Conservation (phyloP, 805 yeast genomes). For the Wickerhamomyces mucosus region DNA sequence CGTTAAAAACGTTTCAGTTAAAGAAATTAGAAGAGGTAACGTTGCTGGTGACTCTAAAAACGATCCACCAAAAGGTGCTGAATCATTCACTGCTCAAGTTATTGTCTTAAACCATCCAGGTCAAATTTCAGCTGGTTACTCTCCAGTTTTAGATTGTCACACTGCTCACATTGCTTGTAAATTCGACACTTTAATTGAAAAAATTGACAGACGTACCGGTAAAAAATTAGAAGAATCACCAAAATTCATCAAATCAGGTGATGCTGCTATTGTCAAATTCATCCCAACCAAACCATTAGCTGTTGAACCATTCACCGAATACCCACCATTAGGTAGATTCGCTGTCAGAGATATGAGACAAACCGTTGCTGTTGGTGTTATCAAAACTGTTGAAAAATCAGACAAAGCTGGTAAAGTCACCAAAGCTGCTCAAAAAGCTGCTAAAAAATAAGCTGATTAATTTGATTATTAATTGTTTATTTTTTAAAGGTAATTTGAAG, state of each 20-base stretch:
- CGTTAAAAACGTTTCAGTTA: constrained; percentile 89
- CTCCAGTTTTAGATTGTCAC: constrained; percentile 90
- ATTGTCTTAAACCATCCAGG: constrained; percentile 91
- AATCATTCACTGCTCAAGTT: constrained; percentile 82
- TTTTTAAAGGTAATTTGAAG: too few relatives aligned
- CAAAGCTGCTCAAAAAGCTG: constrained; percentile 65
- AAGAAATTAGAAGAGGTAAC: constrained; percentile 92
- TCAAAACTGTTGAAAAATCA: constrained; percentile 86
- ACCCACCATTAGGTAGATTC: constrained; percentile 97
- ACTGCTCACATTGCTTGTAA: constrained; percentile 91
- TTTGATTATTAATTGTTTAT: constrained; percentile 1
- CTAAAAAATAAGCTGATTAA: constrained; percentile 13
- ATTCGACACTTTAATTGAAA: constrained; percentile 71
- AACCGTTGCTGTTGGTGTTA: constrained; percentile 98
- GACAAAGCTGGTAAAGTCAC: constrained; percentile 86
- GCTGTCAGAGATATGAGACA: constrained; percentile 99
- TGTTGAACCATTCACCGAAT: constrained; percentile 87
- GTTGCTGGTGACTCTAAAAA: constrained; percentile 91
- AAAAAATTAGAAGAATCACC: constrained; percentile 86
- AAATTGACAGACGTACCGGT: constrained; percentile 94
- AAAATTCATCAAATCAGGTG: constrained; percentile 93
- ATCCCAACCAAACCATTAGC: constrained; percentile 90
- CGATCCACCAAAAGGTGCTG: constrained; percentile 81
- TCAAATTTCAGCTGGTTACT: constrained; percentile 87
- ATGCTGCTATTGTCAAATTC: constrained; percentile 89